A percentile compares a stretch with the other conserved stretches of the same genome.
These are phyloP conservation scores for Nicotiana knightiana DNA, from an alignment of 257 asterid species.

Conservation along the genomic window DNA sequence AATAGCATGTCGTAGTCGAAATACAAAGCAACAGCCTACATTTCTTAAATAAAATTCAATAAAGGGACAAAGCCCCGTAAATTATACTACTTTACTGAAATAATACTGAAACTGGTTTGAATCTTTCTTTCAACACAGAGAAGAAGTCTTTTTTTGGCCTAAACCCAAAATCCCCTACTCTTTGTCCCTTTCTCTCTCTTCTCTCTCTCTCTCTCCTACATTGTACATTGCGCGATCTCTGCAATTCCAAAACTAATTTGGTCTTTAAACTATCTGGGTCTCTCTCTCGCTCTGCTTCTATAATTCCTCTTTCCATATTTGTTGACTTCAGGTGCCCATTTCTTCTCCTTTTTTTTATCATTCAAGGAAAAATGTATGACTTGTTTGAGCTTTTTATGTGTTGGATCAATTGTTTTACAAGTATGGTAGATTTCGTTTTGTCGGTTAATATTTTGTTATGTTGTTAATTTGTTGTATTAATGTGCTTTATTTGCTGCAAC, in stretches of 20 bases:
- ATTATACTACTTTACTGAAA: not conserved
- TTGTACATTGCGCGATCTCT: slow-evolving; percentile 48
- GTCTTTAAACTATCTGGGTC: not conserved
- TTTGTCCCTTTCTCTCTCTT: slow-evolving; percentile 20
- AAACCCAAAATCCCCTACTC: slow-evolving; percentile 9
- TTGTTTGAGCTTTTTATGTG: not conserved
- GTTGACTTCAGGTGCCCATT: slow-evolving; percentile 29
- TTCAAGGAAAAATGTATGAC: not conserved
- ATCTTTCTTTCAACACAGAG: slow-evolving; percentile 21
- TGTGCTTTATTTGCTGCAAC: not conserved
- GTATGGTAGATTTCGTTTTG: not conserved
- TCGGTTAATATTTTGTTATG: not conserved
- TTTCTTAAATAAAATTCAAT: not conserved
- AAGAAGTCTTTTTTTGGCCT: slow-evolving; percentile 14
- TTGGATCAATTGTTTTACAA: not conserved
- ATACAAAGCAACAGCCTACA: not conserved
- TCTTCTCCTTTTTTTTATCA: not conserved
- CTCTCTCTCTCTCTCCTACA: slow-evolving; percentile 26
- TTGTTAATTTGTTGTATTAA: not conserved
- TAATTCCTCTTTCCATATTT: slow-evolving; percentile 20
- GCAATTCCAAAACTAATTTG: slow-evolving; percentile 33
- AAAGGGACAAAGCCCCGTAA: not conserved
- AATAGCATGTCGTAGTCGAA: not conserved
- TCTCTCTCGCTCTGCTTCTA: slow-evolving; percentile 6
- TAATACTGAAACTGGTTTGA: slow-evolving; percentile 24